Evolutionary conservation across 192 early-diverging fungal genomes (phyloP).

Genomic region (Oehlia diaphana): DNA sequence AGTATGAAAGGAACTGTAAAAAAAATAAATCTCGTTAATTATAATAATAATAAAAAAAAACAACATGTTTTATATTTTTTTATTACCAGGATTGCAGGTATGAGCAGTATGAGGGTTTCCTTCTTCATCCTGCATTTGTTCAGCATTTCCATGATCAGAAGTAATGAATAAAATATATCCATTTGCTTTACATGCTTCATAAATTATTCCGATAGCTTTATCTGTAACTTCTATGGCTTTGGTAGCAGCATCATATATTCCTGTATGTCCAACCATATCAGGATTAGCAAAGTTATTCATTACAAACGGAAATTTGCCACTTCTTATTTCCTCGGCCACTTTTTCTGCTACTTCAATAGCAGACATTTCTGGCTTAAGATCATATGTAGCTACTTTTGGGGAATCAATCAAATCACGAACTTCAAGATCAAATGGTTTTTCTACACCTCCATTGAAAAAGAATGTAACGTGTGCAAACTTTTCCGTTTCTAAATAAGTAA

Average conservation of each 20-base stretch:
- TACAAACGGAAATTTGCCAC: slow-evolving; percentile 85
- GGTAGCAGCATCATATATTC: slow-evolving; percentile 87
- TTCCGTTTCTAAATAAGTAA: slow-evolving; percentile 79
- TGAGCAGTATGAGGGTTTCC: slow-evolving; percentile 95
- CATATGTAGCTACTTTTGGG: slow-evolving; percentile 98
- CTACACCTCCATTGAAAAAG: slow-evolving; percentile 99
- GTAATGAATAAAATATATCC: slow-evolving; percentile 94
- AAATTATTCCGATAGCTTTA: slow-evolving; percentile 90
- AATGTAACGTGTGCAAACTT: slow-evolving; percentile 99
- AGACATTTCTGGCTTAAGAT: slow-evolving; percentile 95
- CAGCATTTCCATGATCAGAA: slow-evolving; percentile 99
- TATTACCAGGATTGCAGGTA: slow-evolving; percentile 60
- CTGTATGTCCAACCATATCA: slow-evolving; percentile 98
- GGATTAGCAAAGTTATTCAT: slow-evolving; percentile 99
- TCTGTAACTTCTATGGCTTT: slow-evolving; percentile 95
- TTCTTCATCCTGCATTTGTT: slow-evolving; percentile 93
- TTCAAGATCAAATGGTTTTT: slow-evolving; percentile 87
- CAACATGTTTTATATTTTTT: too few species aligned
- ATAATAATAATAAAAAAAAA: neutral
- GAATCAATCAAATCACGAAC: slow-evolving; percentile 87
- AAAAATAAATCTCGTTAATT: neutral
- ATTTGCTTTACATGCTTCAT: slow-evolving; percentile 86
- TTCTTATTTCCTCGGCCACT: slow-evolving; percentile 78
- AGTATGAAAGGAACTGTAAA: slow-evolving; percentile 90
- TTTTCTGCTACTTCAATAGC: slow-evolving; percentile 86